Evolutionary conservation across 1,284 basidiomycete genomes (phyloP), one percentile per base, ranked within the genome.

Genomic region (Puccinia horiana): DNA sequence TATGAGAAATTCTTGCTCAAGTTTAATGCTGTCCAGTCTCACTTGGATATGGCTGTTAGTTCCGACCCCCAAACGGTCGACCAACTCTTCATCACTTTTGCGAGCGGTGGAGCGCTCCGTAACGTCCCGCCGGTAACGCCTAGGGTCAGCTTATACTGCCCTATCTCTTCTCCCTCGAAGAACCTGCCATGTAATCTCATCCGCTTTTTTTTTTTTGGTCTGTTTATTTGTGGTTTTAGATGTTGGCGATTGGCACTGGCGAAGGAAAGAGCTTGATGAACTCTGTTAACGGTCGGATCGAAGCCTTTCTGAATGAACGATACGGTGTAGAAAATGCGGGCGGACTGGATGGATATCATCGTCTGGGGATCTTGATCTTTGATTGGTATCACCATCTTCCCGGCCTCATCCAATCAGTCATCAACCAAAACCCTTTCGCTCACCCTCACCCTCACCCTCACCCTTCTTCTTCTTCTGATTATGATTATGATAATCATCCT

Each of bases 11-110:
- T 85, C 18, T 56, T 79, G 23, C 61, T 67, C 37, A 85, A 85
- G 79, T 84, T 83, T 20, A 29, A 78, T 18, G 84, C 83, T 16
- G 69, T 84, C 9, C 69, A 80, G 8, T 26, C 75, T n/a, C 83
- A 85, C 70, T 70, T 85, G n/a, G 49, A 42, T 23, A 37, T 82
- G 32, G 83, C 85, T 16, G 20, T 26, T 47, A 8, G 26, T 44
- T 49, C 32, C 65, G 26, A 26, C 35, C 61, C 79, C 5, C n/a
- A 74, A 4, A 78, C 78, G 40, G 49, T 76, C n/a, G 83, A 83
- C 26, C 84, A 84, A 49, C 76, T 85, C 8, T 85, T 84, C 72
- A 83, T 84, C n/a, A 83, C 82, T 20, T 85, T 85, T 79, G 84
- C 83, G 4, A 85, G 85, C 76, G 84, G 84, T 40, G 75, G 78